A percentile compares a stretch with the other conserved stretches of the same genome.
Evolutionary conservation across 257 asterid species (phyloP).

Genomic region (Solanum tacnaense): DNA sequence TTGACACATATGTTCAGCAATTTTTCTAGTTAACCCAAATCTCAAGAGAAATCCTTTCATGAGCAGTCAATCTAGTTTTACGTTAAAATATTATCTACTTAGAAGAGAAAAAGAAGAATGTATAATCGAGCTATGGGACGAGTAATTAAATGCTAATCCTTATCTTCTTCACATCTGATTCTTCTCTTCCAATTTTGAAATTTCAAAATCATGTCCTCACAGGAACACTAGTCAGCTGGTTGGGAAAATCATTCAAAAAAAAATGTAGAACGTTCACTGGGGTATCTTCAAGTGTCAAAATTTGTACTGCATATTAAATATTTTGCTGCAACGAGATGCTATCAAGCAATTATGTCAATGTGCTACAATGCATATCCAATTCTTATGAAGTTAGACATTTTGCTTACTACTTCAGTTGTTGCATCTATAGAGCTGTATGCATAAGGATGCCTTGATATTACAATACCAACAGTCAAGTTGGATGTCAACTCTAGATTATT

Average conservation of each 20-base stretch:
- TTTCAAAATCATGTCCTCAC: background rate
- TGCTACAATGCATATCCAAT: background rate
- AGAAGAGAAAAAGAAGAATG: background rate
- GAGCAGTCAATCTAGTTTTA: background rate
- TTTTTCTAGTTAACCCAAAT: background rate
- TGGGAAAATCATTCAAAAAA: background rate
- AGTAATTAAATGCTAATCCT: background rate
- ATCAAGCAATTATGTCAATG: background rate
- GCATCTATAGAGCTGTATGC: background rate
- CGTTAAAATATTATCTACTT: background rate
- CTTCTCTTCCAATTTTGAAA: background rate
- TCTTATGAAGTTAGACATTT: background rate
- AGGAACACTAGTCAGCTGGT: background rate
- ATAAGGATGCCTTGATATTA: slow-evolving; percentile 14
- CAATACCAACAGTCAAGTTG: slow-evolving; percentile 23
- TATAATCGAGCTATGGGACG: background rate
- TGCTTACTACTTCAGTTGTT: background rate
- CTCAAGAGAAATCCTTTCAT: background rate
- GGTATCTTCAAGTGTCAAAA: background rate
- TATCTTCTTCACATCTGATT: background rate
- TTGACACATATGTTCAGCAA: background rate
- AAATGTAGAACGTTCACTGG: background rate
- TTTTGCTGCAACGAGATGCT: background rate
- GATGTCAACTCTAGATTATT: background rate
- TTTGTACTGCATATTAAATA: background rate